Conservation (phyloP, 2,329 filamentous ascomycete species). For the Neonectria ditissima region DNA sequence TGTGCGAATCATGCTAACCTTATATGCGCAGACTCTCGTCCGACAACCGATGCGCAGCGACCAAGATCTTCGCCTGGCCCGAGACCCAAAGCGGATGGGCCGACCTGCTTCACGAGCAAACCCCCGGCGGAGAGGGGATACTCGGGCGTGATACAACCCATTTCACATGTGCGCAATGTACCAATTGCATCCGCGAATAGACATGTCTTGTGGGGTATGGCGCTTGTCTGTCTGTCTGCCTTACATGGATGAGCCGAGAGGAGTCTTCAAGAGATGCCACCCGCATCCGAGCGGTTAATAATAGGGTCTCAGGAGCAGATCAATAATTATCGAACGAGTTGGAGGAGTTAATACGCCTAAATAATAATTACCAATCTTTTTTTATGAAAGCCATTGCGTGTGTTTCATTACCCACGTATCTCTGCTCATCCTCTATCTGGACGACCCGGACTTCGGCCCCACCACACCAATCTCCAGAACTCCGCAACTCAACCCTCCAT, state of each 20-base stretch:
- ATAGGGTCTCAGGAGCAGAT: background rate
- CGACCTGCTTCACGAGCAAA: conserved; percentile 35
- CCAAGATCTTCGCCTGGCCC: conserved; percentile 42
- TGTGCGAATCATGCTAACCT: conserved; percentile 16
- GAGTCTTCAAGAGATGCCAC: background rate
- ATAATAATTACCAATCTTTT: background rate
- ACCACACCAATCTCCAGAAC: background rate
- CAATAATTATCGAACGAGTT: background rate
- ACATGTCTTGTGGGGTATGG: background rate
- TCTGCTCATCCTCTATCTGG: background rate
- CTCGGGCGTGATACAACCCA: conserved; percentile 40
- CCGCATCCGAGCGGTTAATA: background rate
- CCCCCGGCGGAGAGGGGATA: conserved; percentile 24
- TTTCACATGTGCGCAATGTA: conserved; percentile 42
- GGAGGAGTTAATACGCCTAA: background rate
- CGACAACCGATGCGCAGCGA: conserved; percentile 27
- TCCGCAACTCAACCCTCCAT: fast-evolving
- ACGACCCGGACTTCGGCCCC: background rate
- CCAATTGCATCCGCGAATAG: conserved; percentile 33
- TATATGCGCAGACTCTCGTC: conserved; percentile 22
- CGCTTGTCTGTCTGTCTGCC: background rate
- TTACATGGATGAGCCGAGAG: background rate
- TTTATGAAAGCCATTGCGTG: background rate
- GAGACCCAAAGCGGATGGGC: conserved; percentile 40
- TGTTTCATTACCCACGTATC: background rate